Conservation (phyloP, 306 rosid species). For the Sicyos baderoa region DNA sequence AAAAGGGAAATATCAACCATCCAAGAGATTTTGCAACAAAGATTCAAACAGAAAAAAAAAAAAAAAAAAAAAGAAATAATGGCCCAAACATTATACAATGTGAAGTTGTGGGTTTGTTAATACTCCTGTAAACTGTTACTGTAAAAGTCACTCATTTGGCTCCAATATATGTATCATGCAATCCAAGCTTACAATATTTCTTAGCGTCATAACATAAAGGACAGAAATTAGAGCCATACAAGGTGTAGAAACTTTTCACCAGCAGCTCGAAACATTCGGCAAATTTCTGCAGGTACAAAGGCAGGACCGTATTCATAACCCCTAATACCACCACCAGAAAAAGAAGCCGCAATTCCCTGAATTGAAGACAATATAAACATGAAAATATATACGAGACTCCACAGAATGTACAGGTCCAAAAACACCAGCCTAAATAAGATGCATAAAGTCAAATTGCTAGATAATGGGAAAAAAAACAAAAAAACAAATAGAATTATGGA, state of each 20-base stretch:
- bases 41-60: not conserved
- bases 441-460: slow-evolving; percentile 14
- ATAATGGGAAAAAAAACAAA: slow-evolving; percentile 21
- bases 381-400: slow-evolving; percentile 19
- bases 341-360: slow-evolving; percentile 83
- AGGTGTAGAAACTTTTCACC: slow-evolving; percentile 75
- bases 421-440: not conserved
- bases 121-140: not conserved
- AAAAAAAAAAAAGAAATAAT: not conserved
- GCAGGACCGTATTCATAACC: slow-evolving; percentile 72
- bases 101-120: not conserved
- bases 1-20: not conserved
- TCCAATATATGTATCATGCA: not conserved
- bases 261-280: slow-evolving; percentile 66
- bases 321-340: slow-evolving; percentile 72
- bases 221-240: slow-evolving; percentile 40
- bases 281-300: slow-evolving; percentile 77
- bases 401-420: slow-evolving; percentile 1
- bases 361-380: slow-evolving; percentile 27
- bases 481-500: slow-evolving; percentile 21
- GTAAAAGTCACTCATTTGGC: not conserved
- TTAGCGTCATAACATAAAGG: not conserved
- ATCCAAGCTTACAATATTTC: not conserved
- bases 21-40: slow-evolving; percentile 3
- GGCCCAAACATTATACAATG: not conserved